phyloP scores from a whole-genome alignment of 345 rosid genomes.

The Pugionium cornutum region DNA sequence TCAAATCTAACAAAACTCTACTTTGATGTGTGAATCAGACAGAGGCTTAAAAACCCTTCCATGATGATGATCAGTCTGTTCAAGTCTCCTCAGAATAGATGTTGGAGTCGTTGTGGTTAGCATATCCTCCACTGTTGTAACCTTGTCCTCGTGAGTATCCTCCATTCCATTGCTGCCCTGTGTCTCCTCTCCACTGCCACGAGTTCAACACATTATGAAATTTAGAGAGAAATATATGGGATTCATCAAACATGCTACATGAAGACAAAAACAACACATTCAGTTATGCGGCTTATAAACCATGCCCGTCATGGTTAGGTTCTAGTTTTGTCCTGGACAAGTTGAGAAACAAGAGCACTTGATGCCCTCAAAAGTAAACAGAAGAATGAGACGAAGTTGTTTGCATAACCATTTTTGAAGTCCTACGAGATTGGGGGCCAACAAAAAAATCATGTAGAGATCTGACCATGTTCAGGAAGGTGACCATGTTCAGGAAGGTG shows the following conservation, averaged over 20 bases:
- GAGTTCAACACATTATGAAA: not conserved
- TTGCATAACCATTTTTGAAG: not conserved
- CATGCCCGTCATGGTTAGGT: not conserved
- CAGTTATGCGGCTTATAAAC: too few relatives aligned
- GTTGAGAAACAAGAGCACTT: not conserved
- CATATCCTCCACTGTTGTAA: slow-evolving; percentile 64
- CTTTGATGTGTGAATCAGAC: slow-evolving; percentile 22
- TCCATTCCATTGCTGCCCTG: slow-evolving; percentile 73
- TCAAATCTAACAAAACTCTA: slow-evolving; percentile 38
- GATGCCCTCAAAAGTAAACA: not conserved
- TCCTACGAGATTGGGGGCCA: not conserved
- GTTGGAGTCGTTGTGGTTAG: slow-evolving; percentile 41
- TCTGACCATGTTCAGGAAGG: not conserved
- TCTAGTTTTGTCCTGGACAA: not conserved
- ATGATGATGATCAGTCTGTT: not conserved
- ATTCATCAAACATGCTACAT: not conserved
- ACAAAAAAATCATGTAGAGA: slow-evolving; percentile 6
- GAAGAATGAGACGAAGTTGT: not conserved
- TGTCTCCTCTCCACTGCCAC: slow-evolving; percentile 78
- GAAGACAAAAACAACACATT: not conserved
- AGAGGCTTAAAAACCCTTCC: too few relatives aligned
- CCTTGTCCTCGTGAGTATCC: slow-evolving; percentile 67
- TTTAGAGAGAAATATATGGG: not conserved
- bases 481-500: not conserved
- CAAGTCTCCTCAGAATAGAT: slow-evolving; percentile 21